Conservation (phyloP, 257 asterid species). For the Penstemon barbatus region DNA sequence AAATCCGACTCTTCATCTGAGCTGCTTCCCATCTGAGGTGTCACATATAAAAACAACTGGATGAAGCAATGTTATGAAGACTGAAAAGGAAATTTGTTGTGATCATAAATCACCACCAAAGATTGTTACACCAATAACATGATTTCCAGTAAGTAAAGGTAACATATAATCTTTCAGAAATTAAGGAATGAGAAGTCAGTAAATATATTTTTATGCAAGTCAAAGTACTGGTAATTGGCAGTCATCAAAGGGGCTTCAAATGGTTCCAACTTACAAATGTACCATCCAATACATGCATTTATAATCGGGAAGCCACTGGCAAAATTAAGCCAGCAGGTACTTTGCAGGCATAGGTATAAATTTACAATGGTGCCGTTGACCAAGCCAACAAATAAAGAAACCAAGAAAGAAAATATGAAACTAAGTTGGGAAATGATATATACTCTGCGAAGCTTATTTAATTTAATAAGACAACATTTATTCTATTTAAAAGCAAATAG, state of each 20-base stretch:
- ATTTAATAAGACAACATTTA: neutral
- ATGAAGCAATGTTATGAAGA: neutral
- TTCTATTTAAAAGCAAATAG: neutral
- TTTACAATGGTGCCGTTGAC: neutral
- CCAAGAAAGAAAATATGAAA: neutral
- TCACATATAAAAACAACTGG: constrained; percentile 1
- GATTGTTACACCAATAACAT: neutral
- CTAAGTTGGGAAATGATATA: neutral
- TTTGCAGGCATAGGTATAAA: neutral
- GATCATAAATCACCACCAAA: constrained; percentile 21
- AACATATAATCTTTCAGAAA: neutral
- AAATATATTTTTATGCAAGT: neutral
- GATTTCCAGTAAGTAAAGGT: neutral
- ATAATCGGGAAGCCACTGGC: too few species aligned
- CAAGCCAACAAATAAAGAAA: neutral
- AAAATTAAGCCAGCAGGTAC: constrained; percentile 6
- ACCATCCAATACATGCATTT: neutral
- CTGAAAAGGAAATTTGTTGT: neutral
- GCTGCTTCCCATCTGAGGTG: constrained; percentile 66
- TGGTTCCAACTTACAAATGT: neutral
- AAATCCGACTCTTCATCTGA: constrained; percentile 77
- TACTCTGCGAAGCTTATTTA: neutral
- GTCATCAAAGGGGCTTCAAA: neutral
- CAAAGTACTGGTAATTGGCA: neutral
- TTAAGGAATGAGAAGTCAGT: neutral